Base-by-base conservation (phyloP, 2,329 filamentous ascomycete species). In the Acrocalymma vagum region DNA sequence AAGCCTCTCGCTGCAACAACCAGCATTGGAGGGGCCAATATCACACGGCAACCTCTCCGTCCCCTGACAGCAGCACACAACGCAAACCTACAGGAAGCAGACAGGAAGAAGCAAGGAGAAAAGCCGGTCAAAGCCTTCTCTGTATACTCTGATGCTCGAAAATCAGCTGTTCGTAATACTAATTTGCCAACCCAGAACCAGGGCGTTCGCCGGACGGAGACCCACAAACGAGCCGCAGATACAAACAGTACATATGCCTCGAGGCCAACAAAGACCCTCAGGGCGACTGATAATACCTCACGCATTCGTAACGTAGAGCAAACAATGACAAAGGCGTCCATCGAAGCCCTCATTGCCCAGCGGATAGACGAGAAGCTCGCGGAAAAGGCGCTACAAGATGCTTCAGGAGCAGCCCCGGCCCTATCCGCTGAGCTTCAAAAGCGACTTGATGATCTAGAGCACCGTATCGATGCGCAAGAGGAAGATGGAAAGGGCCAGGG, bases 341-440 rank as follows among this genome's bases (percentile, higher is more conserved):
- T 97, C 45, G 92, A 96, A 66, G 89, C 91, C 25, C 85, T 96
- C 73, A 90, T 97, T 1, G 89, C 96, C 69, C 89, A 87, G 57
- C 95, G 95, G 61, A 89, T 97, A 1, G 86, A 87, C 45, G 91
- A 96, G 72, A 91, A 94, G 23, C 77, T 97, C 1, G 90, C 92
- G 0, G 85, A 86, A n/a, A 83, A 87, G 37, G 83, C 82, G 1
- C 63, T 82, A 11, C 79, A 81, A 48, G 82, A 86, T 27, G 72
- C 78, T 11, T 71, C 79, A 44, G 64, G 75, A 43, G 40, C 72
- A 56, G 48, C 72, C 53, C 63, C 71, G 42, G 40, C 77, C 65
- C 78, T 93, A 24, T 89, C 84, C 47, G 87, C 91, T 21, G 86
- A 90, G 17, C 82, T 96, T 15, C 88, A 94, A 58, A 83, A 79